Base-by-base conservation (phyloP, 208 protist genomes). In the Leptomonas pyrrhocoris region DNA sequence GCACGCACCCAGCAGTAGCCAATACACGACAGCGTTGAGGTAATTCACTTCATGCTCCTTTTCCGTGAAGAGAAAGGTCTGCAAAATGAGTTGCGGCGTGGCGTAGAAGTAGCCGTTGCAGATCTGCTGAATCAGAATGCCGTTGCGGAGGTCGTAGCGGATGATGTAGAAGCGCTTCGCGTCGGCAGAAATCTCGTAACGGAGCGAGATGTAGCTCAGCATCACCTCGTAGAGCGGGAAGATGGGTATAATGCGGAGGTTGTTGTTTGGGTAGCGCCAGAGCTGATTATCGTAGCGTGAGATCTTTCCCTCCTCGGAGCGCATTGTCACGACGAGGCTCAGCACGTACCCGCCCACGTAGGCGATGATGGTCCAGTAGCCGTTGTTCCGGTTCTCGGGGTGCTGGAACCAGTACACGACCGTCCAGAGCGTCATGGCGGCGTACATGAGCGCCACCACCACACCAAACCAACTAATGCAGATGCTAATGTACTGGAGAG, bases 141-240 rank as follows among this genome's bases (percentile, higher is more conserved):
- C 82, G 68, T 91, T 92, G 58, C 82, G 81, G n/a, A 96, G 75
- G 55, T 96, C 90, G 76, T 88, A 86, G 25, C 88, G 81, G 67
- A 96, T 94, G 45, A 94, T 78, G 67, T 94, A 89, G 73, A 89
- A 94, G 30, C 74, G 76, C 45, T 57, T 59, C 51, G 81, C 84
- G 30, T 91, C 76, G 1, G 53, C 45, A 0, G 66, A 56, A 18
- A 87, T 53, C 58, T 86, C 80, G 79, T 96, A 94, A 15, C 88
- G 81, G 45, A 94, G 65, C 8, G 75, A 68, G 21, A 76, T 81
- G 53, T 85, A 80, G 61, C 90, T 79, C 12, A 96, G 80, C 53
- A 79, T 68, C n/a, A 92, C 56, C 66, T 94, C 80, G 75, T 89
- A 94, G 36, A 91, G 38, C 0, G 91, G 91, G 27, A 92, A 59